These are phyloP conservation scores for Fusarium sp. DNA, from an alignment of 2,329 filamentous ascomycete genomes.

Conservation along the genomic window DNA sequence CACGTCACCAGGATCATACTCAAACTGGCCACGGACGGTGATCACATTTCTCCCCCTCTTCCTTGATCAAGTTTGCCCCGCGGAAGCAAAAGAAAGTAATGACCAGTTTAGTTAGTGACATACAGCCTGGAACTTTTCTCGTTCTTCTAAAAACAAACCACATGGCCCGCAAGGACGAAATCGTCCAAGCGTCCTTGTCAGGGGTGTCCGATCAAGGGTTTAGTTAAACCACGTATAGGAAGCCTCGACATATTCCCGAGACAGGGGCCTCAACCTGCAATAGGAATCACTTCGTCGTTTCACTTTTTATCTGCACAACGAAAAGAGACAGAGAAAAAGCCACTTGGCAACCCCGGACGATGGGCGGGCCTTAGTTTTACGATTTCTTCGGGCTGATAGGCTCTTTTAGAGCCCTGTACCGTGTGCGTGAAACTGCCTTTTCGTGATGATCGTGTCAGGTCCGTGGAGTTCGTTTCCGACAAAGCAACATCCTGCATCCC, in stretches of 20 bases:
- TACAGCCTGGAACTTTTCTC: not conserved
- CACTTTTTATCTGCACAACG: conserved; percentile 4
- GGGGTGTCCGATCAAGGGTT: conserved; percentile 4
- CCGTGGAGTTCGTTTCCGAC: not conserved
- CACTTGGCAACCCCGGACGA: not conserved
- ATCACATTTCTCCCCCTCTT: not conserved
- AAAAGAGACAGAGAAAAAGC: not conserved
- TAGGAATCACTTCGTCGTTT: conserved; percentile 19
- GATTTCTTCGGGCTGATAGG: not conserved
- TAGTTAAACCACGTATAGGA: conserved; percentile 41
- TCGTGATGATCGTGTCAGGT: conserved; percentile 21
- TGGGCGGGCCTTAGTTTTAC: not conserved
- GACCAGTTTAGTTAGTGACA: not conserved
- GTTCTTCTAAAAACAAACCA: conserved; percentile 18
- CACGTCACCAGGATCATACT: not conserved
- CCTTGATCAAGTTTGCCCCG: not conserved
- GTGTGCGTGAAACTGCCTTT: conserved; percentile 27
- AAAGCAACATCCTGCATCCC: not conserved
- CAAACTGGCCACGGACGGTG: conserved; percentile 1
- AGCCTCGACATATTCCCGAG: not conserved
- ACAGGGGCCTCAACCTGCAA: conserved; percentile 16
- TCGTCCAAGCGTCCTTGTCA: conserved; percentile 3
- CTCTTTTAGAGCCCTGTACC: not conserved
- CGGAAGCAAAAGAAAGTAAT: not conserved
- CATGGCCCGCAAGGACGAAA: conserved; percentile 33